Percentiles rank a stretch among this genome's conserved stretches.
Evolutionary conservation across 345 rosid genomes (phyloP).

Genomic region (Acer negundo): DNA sequence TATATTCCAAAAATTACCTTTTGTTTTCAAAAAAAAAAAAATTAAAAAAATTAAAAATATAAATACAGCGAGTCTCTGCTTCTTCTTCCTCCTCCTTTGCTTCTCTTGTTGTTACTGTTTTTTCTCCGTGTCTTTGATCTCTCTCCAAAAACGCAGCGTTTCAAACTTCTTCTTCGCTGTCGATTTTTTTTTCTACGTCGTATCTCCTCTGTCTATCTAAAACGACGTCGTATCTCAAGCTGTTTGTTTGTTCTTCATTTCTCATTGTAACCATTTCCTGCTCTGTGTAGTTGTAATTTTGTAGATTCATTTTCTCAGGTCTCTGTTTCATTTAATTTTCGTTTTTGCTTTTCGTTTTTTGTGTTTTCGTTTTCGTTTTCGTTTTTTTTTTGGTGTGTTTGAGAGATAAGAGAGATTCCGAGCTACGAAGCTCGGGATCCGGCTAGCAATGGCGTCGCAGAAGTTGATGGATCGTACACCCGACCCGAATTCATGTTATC

Average conservation of each 20-base stretch:
- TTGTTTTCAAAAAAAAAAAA: too few species aligned
- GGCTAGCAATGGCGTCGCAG: conserved; percentile 26
- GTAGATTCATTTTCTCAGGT: conserved; percentile 13
- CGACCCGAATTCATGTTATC: conserved; percentile 37
- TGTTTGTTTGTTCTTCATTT: neutral
- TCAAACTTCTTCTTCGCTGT: neutral
- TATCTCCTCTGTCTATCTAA: neutral
- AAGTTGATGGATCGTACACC: conserved; percentile 29
- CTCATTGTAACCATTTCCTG: conserved; percentile 2
- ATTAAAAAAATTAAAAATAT: neutral
- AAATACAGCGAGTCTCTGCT: neutral
- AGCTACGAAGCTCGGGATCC: conserved; percentile 48
- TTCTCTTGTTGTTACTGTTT: neutral
- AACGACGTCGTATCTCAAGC: neutral
- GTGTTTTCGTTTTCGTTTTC: conserved; percentile 5
- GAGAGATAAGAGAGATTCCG: conserved; percentile 24
- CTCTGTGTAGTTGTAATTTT: neutral
- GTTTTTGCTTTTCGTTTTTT: conserved; percentile 17
- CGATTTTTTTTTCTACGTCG: too few species aligned
- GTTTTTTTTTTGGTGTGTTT: neutral
- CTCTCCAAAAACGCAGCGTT: conserved; percentile 14
- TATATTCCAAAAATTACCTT: too few species aligned
- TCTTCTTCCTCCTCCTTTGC: neutral
- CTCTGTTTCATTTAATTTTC: neutral
- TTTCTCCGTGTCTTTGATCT: conserved; percentile 11